A percentile compares a stretch with the other conserved stretches of the same genome.
Conservation (phyloP, 2,329 filamentous ascomycete genomes). For the Epichloe hybrida region DNA sequence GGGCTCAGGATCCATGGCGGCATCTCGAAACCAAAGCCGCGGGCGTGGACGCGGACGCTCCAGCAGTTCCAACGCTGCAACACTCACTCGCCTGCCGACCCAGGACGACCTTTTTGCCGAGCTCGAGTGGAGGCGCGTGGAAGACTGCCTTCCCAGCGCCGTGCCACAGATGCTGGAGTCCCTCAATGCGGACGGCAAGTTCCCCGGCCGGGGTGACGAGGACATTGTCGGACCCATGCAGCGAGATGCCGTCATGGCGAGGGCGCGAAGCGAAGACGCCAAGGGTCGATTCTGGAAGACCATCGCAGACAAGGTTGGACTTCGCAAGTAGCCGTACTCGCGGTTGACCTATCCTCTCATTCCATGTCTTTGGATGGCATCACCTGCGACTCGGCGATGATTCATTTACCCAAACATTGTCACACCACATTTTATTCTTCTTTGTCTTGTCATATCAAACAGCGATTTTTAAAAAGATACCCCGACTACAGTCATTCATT, state of each 20-base stretch:
- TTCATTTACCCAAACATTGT: not conserved
- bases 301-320: conserved; percentile 31
- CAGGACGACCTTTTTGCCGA: conserved; percentile 27
- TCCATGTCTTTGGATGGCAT: not conserved
- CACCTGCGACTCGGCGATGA: not conserved
- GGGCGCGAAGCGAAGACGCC: conserved; percentile 30
- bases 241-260: conserved; percentile 40
- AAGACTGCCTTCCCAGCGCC: conserved; percentile 45
- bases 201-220: conserved; percentile 74
- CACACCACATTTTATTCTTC: not conserved
- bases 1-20: conserved; percentile 12
- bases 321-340: conserved; percentile 8
- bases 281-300: conserved; percentile 35
- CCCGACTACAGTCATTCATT: conserved; percentile 15
- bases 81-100: conserved; percentile 17
- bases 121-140: conserved; percentile 31
- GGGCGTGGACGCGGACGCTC: conserved; percentile 25
- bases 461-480: conserved; percentile 12
- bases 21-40: conserved; percentile 25
- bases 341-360: not conserved
- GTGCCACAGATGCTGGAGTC: conserved; percentile 57
- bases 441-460: conserved; percentile 1
- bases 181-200: conserved; percentile 65
- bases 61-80: conserved; percentile 28
- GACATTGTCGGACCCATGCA: conserved; percentile 93